These are phyloP conservation scores for Escovopsis weberi DNA, from an alignment of 2,329 filamentous ascomycete species.

Conservation along the genomic window DNA sequence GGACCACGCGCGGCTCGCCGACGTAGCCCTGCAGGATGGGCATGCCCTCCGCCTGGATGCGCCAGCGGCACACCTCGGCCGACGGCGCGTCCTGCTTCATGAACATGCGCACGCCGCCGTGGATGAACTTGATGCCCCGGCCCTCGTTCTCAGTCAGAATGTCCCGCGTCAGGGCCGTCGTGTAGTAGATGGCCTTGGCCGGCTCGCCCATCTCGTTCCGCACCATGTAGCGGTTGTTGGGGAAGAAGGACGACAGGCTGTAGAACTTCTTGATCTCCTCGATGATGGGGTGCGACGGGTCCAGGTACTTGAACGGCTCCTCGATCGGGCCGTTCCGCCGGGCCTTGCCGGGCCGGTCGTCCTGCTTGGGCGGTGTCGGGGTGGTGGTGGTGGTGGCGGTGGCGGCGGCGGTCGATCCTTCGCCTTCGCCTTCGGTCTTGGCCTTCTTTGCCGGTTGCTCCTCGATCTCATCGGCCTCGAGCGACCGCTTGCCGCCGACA, in stretches of 20 bases:
- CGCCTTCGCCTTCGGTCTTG: slow-evolving; percentile 22
- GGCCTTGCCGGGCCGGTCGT: slow-evolving; percentile 16
- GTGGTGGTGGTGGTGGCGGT: slow-evolving; percentile 2
- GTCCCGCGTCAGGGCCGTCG: slow-evolving; percentile 66
- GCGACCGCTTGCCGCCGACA: slow-evolving; percentile 19
- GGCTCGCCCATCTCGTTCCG: slow-evolving; percentile 81
- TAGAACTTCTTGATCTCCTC: slow-evolving; percentile 72
- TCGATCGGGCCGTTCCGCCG: slow-evolving; percentile 47
- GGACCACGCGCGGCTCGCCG: slow-evolving; percentile 60
- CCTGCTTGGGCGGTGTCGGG: slow-evolving; percentile 11
- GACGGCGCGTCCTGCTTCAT: slow-evolving; percentile 92
- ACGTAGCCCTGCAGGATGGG: slow-evolving; percentile 85
- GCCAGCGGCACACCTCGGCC: slow-evolving; percentile 78
- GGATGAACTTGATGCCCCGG: slow-evolving; percentile 85
- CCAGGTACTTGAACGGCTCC: slow-evolving; percentile 88
- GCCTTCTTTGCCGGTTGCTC: slow-evolving; percentile 32
- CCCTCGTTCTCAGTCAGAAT: slow-evolving; percentile 82
- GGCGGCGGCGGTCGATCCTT: background rate
- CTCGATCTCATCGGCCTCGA: slow-evolving; percentile 21
- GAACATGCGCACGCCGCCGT: slow-evolving; percentile 97
- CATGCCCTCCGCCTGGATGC: slow-evolving; percentile 90
- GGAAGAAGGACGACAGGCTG: slow-evolving; percentile 69
- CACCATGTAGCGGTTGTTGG: slow-evolving; percentile 85
- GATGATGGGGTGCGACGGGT: slow-evolving; percentile 60
- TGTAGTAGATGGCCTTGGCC: slow-evolving; percentile 94